Conservation (phyloP, 2,329 filamentous ascomycete species). For the Sporothrix pseudoabietina region DNA sequence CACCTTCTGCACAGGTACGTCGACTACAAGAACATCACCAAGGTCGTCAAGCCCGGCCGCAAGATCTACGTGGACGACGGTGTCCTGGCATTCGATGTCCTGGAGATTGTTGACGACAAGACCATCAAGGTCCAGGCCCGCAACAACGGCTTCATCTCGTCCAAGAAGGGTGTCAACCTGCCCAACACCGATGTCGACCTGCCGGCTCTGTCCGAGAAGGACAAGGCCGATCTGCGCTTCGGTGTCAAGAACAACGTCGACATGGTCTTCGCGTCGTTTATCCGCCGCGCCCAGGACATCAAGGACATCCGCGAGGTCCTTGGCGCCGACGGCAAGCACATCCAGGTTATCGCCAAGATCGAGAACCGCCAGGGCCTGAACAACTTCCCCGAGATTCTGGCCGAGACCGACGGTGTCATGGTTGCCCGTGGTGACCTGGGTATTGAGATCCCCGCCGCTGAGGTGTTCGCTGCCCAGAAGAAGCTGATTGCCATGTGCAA, state of each 20-base stretch:
- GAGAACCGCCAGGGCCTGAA: conserved; percentile 99
- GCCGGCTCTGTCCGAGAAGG: conserved; percentile 95
- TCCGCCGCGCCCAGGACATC: conserved; percentile 92
- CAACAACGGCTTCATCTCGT: conserved; percentile 99
- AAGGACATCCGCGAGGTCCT: conserved; percentile 87
- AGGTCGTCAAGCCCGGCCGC: conserved; percentile 88
- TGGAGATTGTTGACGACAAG: conserved; percentile 84
- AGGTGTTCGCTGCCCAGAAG: conserved; percentile 99
- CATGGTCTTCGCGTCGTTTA: conserved; percentile 99
- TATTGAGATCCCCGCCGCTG: conserved; percentile 97
- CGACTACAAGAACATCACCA: conserved; percentile 99
- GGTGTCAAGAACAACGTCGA: conserved; percentile 98
- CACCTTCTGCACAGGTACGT: conserved; percentile 66
- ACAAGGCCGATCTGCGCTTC: conserved; percentile 89
- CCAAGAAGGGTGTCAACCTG: conserved; percentile 98
- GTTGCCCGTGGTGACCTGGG: conserved; percentile 97
- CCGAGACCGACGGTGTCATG: conserved; percentile 98
- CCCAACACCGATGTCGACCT: conserved; percentile 99
- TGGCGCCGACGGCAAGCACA: conserved; percentile 88
- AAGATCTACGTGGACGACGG: conserved; percentile 98
- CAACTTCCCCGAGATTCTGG: conserved; percentile 97
- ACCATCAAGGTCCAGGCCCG: conserved; percentile 83
- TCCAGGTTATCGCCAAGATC: conserved; percentile 99
- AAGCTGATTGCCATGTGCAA: conserved; percentile 99
- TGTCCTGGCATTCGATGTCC: conserved; percentile 92